Evolutionary conservation across 2,329 filamentous ascomycete species (phyloP).

Genomic region (Cladosporium sphaerospermum): DNA sequence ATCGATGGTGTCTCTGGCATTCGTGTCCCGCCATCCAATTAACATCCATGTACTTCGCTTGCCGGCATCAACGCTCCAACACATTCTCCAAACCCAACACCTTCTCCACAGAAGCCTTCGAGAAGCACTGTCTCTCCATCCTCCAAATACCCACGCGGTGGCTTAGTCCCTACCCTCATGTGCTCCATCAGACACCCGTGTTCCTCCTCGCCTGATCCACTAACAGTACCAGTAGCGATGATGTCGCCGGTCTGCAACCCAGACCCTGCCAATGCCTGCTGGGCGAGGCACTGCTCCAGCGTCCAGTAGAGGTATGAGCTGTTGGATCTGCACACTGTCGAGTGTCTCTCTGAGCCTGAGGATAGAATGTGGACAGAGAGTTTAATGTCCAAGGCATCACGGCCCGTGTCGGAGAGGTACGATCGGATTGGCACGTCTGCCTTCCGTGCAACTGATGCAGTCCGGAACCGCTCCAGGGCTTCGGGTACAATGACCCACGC

Average conservation of each 20-base stretch:
- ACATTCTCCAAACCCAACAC: conserved; percentile 38
- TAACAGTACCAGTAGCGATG: conserved; percentile 38
- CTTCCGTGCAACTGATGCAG: conserved; percentile 15
- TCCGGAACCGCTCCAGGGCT: conserved; percentile 39
- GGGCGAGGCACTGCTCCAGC: conserved; percentile 36
- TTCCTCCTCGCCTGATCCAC: conserved; percentile 30
- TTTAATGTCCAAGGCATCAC: conserved; percentile 20
- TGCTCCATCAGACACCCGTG: conserved; percentile 39
- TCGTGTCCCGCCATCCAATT: too few relatives aligned
- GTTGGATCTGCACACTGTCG: conserved; percentile 22
- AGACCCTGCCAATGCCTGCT: conserved; percentile 37
- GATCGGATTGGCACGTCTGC: conserved; percentile 10
- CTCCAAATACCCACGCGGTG: conserved; percentile 32
- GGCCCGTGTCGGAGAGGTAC: conserved; percentile 22
- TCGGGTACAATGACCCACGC: conserved; percentile 57
- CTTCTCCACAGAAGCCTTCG: conserved; percentile 32
- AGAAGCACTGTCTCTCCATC: conserved; percentile 37
- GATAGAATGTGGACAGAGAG: conserved; percentile 19
- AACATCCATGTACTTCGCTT: not conserved
- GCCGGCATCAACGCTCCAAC: conserved; percentile 31
- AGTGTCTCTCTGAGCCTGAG: conserved; percentile 1
- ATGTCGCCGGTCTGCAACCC: conserved; percentile 37
- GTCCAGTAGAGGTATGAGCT: conserved; percentile 39
- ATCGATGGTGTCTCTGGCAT: too few relatives aligned
- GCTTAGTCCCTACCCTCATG: conserved; percentile 32